phyloP scores from a whole-genome alignment of 1,284 basidiomycete genomes.

The Fomitopsis betulina region DNA sequence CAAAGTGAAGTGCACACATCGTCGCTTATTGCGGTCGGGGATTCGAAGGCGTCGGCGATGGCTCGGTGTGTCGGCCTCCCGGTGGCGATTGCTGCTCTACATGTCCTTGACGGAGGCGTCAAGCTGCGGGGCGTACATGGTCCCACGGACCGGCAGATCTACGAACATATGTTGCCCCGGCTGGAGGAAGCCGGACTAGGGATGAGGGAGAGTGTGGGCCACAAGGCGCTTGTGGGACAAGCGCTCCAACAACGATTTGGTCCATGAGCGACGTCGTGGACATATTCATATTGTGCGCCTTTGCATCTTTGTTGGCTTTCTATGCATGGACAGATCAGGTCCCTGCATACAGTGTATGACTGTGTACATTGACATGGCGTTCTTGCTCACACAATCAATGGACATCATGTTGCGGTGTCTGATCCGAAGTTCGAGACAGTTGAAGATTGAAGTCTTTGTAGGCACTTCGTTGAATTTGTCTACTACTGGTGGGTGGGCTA shows the following conservation, averaged over 20 bases:
- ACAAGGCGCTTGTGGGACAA: neutral
- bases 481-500: too few relatives aligned
- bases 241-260: neutral
- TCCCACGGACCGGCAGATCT: conserved; percentile 58
- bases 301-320: too few relatives aligned
- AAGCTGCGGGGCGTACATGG: conserved; percentile 60
- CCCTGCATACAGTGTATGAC: too few relatives aligned
- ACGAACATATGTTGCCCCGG: conserved; percentile 54
- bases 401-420: too few relatives aligned
- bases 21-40: conserved; percentile 71
- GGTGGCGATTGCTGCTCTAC: conserved; percentile 22
- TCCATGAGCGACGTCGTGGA: neutral
- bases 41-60: conserved; percentile 73
- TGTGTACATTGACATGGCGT: too few relatives aligned
- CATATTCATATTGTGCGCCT: neutral
- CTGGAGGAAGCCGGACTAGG: conserved; percentile 61
- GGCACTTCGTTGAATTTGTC: too few relatives aligned
- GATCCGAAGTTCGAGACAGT: too few relatives aligned
- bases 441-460: too few relatives aligned
- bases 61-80: conserved; percentile 74
- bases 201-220: conserved; percentile 54
- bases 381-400: too few relatives aligned
- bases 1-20: conserved; percentile 62
- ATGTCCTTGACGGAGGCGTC: conserved; percentile 54
- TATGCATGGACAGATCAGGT: too few relatives aligned